Evolutionary conservation across 257 asterid genomes (phyloP).

Genomic region (Linaria vulgaris): DNA sequence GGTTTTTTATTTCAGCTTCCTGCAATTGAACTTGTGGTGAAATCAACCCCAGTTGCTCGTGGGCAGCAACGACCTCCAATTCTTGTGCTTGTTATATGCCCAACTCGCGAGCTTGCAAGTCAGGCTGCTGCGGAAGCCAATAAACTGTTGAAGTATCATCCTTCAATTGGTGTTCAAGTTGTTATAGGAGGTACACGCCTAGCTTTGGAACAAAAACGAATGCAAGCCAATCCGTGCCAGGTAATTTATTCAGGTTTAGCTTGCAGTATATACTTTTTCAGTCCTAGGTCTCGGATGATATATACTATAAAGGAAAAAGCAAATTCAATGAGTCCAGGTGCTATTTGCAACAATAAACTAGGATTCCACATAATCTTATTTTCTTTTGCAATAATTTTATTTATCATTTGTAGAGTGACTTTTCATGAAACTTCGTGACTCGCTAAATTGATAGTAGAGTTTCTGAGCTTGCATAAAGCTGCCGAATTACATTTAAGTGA

Average conservation of each 20-base stretch:
- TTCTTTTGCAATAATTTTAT: no score
- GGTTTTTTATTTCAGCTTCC: conserved; percentile 75
- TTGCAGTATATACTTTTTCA: conserved; percentile 1
- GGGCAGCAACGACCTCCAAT: conserved; percentile 75
- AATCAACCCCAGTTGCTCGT: conserved; percentile 49
- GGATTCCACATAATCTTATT: neutral
- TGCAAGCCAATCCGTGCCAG: conserved; percentile 98
- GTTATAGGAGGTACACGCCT: conserved; percentile 94
- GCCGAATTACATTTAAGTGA: neutral
- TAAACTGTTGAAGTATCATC: conserved; percentile 80
- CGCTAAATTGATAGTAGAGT: neutral
- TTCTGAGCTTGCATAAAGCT: neutral
- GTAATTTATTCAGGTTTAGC: conserved; percentile 26
- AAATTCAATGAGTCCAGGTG: neutral
- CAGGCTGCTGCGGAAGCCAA: conserved; percentile 97
- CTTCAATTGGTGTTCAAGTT: conserved; percentile 93
- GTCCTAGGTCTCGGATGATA: neutral
- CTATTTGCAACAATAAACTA: neutral
- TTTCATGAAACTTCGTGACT: neutral
- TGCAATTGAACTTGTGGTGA: conserved; percentile 73
- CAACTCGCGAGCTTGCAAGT: conserved; percentile 92
- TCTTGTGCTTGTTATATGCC: conserved; percentile 84
- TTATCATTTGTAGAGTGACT: no score
- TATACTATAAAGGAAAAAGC: neutral
- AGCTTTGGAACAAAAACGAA: conserved; percentile 79